These are phyloP conservation scores for Pyrus hybrid DNA, from an alignment of 331 rosid genomes.

Conservation along the genomic window DNA sequence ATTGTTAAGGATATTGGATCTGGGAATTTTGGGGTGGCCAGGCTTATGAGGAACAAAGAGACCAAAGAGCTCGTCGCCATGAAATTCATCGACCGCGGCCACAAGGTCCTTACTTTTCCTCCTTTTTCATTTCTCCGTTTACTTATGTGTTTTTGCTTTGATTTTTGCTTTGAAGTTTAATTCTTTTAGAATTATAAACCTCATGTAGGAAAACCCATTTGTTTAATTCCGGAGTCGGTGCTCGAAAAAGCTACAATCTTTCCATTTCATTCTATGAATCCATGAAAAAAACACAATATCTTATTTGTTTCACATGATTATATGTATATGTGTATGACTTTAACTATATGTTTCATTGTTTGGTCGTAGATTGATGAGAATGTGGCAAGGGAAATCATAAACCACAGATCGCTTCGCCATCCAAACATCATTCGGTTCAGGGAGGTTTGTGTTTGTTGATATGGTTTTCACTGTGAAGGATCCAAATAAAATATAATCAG, in stretches of 20 bases:
- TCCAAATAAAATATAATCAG: not conserved
- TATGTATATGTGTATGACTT: not conserved
- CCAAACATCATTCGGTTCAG: constrained; percentile 86
- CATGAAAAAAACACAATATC: not conserved
- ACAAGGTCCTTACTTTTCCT: constrained; percentile 27
- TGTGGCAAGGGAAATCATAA: constrained; percentile 91
- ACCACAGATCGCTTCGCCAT: constrained; percentile 84
- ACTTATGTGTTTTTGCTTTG: not conserved
- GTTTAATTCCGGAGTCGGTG: not conserved
- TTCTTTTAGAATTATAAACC: not conserved
- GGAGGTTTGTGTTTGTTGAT: constrained; percentile 42
- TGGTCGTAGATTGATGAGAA: constrained; percentile 69
- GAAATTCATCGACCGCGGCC: constrained; percentile 85
- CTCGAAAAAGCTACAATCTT: not conserved
- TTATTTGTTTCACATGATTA: not conserved
- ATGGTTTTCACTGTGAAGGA: not conserved
- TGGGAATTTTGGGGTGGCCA: constrained; percentile 87
- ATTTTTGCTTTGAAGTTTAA: not conserved
- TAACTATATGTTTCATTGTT: not conserved
- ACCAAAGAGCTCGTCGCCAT: constrained; percentile 91
- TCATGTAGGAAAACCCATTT: not conserved
- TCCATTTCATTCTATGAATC: not conserved
- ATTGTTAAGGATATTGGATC: constrained; percentile 84
- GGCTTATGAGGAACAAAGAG: constrained; percentile 66
- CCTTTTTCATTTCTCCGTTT: not conserved